Evolutionary conservation across 345 rosid species (phyloP).

Genomic region (Citrus sp.): DNA sequence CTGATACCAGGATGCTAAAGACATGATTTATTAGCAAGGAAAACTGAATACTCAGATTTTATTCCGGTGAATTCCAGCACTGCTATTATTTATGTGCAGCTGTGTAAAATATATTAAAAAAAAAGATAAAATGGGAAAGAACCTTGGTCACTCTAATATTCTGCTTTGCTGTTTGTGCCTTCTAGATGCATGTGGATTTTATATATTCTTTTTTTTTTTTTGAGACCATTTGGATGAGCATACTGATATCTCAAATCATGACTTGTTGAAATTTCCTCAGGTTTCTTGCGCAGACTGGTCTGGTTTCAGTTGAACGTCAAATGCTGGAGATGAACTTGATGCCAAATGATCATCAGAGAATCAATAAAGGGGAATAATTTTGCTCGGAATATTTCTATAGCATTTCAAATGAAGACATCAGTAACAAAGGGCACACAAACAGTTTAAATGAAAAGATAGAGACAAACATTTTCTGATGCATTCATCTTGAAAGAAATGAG

Average conservation of each 20-base stretch:
- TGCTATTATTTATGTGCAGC: neutral
- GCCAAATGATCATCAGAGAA: conserved; percentile 41
- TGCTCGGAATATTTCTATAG: neutral
- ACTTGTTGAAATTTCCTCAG: conserved; percentile 35
- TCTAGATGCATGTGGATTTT: conserved; percentile 6
- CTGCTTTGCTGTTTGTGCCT: neutral
- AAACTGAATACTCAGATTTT: neutral
- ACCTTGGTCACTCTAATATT: neutral
- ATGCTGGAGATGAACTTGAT: conserved; percentile 67
- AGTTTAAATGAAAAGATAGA: conserved; percentile 17
- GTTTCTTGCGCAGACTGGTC: conserved; percentile 83
- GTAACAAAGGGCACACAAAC: conserved; percentile 12
- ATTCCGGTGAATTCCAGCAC: neutral
- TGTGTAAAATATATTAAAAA: neutral
- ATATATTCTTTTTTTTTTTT: neutral
- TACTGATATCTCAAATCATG: conserved; percentile 1
- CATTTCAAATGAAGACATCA: conserved; percentile 11
- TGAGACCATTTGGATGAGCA: neutral
- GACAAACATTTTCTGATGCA: conserved; percentile 12
- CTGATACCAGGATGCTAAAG: neutral
- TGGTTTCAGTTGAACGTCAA: conserved; percentile 77
- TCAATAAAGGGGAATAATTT: neutral
- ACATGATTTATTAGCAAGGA: neutral
- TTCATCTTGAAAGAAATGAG: conserved; percentile 13
- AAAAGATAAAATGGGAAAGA: neutral